phyloP scores from a whole-genome alignment of 176 grass and related monocot genomes.

The Oryza longistaminata region DNA sequence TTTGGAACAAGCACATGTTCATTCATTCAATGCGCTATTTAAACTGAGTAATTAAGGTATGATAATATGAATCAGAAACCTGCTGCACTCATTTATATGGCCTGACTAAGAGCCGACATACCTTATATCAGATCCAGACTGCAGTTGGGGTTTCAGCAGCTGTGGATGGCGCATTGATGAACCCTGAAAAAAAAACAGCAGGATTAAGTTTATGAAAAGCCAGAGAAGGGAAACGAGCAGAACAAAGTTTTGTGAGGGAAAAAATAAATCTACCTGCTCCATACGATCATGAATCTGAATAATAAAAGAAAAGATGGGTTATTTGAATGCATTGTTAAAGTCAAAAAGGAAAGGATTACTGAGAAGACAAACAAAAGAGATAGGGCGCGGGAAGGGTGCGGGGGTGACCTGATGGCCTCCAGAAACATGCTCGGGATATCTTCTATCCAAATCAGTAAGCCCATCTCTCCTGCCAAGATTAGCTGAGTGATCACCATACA shows the following conservation, averaged over 20 bases:
- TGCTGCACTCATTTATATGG: constrained; percentile 7
- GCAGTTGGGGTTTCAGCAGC: constrained; percentile 79
- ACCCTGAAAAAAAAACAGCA: constrained; percentile 41
- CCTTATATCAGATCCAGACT: constrained; percentile 81
- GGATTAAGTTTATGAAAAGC: constrained; percentile 3
- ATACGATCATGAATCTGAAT: constrained; percentile 67
- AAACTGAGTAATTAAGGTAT: constrained; percentile 1
- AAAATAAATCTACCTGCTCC: constrained; percentile 48
- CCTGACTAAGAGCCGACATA: constrained; percentile 38
- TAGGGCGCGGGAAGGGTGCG: not conserved
- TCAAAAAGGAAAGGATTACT: not conserved
- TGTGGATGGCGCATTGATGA: constrained; percentile 80
- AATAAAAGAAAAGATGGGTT: not conserved
- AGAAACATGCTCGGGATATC: constrained; percentile 78
- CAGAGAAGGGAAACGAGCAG: constrained; percentile 21
- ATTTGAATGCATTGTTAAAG: constrained; percentile 23
- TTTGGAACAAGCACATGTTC: constrained; percentile 32
- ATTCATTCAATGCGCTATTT: constrained; percentile 20
- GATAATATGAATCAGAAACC: constrained; percentile 23
- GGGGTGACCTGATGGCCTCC: constrained; percentile 54
- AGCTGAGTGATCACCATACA: constrained; percentile 73
- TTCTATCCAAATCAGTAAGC: constrained; percentile 76
- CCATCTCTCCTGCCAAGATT: constrained; percentile 77
- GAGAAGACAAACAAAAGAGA: not conserved
- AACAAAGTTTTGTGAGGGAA: not conserved